Conservation (phyloP, 176 grass and related monocot genomes). For the Chloris gayana region DNA sequence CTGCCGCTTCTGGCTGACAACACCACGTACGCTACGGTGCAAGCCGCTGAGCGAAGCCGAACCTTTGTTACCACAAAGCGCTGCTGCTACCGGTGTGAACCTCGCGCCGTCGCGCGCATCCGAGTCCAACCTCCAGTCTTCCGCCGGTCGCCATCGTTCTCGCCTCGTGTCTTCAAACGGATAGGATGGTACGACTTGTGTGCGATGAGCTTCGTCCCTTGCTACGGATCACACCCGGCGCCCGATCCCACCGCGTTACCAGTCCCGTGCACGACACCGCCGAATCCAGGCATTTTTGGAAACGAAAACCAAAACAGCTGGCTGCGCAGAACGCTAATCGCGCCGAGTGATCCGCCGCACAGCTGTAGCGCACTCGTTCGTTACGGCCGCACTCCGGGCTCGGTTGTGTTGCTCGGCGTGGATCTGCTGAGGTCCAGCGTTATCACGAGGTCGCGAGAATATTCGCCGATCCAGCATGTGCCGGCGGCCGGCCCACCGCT, state of each 20-base stretch:
- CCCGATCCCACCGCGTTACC: background rate
- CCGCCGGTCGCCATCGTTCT: background rate
- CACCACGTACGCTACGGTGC: background rate
- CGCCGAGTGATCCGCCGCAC: background rate
- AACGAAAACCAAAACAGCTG: background rate
- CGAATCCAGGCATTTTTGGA: background rate
- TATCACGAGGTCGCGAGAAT: conserved; percentile 5
- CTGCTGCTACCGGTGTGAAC: background rate
- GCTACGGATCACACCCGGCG: no score
- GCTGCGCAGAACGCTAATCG: background rate
- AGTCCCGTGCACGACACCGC: background rate
- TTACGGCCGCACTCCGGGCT: background rate
- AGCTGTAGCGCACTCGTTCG: background rate
- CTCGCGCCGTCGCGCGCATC: background rate
- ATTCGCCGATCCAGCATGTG: conserved; percentile 5
- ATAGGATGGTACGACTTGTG: background rate
- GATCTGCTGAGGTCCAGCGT: background rate
- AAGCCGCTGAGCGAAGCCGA: background rate
- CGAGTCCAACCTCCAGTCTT: background rate
- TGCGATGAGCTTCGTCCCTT: no score
- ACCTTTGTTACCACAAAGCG: background rate
- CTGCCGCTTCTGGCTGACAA: no score
- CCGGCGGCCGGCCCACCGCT: background rate
- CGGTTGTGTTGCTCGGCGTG: background rate
- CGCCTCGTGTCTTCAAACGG: background rate